These are phyloP conservation scores for Diaporthe destruens DNA, from an alignment of 2,329 filamentous ascomycete genomes.

Conservation along the genomic window DNA sequence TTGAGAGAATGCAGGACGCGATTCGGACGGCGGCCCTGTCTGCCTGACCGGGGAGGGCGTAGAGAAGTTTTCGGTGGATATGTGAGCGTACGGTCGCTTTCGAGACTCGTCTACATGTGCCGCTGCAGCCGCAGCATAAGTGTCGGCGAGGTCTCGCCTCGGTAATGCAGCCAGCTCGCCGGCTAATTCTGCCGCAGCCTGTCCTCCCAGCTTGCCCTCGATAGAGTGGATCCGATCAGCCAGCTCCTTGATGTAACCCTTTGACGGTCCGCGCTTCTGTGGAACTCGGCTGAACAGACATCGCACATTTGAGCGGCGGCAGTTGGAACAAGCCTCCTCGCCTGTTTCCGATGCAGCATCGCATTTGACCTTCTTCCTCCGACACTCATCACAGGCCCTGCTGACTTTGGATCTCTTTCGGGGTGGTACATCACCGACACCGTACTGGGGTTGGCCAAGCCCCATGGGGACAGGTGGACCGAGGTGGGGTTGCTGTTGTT, in stretches of 20 bases:
- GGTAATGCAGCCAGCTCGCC: conserved; percentile 52
- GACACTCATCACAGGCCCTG: conserved; percentile 88
- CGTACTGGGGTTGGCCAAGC: conserved; percentile 60
- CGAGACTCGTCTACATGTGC: conserved; percentile 54
- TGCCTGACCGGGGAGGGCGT: conserved; percentile 59
- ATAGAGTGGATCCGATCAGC: conserved; percentile 86
- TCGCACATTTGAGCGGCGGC: conserved; percentile 78
- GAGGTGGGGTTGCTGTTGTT: conserved; percentile 47
- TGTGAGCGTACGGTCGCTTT: conserved; percentile 64
- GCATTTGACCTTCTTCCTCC: conserved; percentile 91
- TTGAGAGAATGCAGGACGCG: conserved; percentile 58
- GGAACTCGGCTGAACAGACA: conserved; percentile 90
- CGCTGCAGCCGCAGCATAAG: conserved; percentile 61
- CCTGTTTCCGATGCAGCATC: conserved; percentile 82
- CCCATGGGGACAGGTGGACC: conserved; percentile 53
- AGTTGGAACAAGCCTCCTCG: conserved; percentile 83
- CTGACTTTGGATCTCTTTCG: conserved; percentile 89
- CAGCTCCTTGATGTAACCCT: conserved; percentile 94
- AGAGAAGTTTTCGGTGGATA: conserved; percentile 57
- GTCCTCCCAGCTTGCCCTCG: conserved; percentile 77
- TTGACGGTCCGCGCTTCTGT: conserved; percentile 89
- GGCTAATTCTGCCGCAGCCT: conserved; percentile 59
- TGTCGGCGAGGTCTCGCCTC: conserved; percentile 59
- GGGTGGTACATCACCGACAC: conserved; percentile 69
- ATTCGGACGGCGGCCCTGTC: conserved; percentile 62